Base-by-base conservation (phyloP, 331 rosid genomes). In the Pyrus hybrid region DNA sequence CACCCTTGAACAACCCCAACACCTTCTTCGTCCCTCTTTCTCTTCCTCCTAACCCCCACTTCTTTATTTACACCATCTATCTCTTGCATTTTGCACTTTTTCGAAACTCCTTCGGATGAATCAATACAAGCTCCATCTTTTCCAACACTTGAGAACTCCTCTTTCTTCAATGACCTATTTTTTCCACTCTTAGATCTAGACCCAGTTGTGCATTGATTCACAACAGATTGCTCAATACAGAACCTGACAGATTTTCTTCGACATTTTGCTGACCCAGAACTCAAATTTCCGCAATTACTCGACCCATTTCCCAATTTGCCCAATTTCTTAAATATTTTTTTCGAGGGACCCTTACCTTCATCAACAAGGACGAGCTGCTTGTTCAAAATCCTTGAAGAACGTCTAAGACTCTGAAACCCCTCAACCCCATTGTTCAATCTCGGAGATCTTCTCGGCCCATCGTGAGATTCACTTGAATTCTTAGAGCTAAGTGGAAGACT, bases 11-110 rank as follows among this genome's bases (percentile, higher is more conserved):
- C 71, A 21, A 60, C 22, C 73, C 76, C 77, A 65, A 51, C 26
- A 20, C 35, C 85, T 29, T 72, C 51, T 21, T 80, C 80, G 10
- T 79, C 85, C 43, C 81, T 79, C 84, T 93, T 91, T 74, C 91
- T 85, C 85, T 85, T 87, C 68, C 76, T 67, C 43, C 68, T 29
- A 73, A 32, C 77, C 67, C 25, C 65, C 56, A 54, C 77, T 57
- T 74, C 78, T 45, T 62, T 60, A 41, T 81, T 28, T 53, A 70
- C 33, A 16, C 67, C 77, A 3, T 51, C 77, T 16, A 67, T 62
- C 33, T 58, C 56, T 35, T 32, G 21, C 8, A 20, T 33, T 67
- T 35, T 69, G 18, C 49, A 47, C 58, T 58, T 66, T 6, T 11
- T 66, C 51, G 10, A 7, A 47, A 61, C 30, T 4, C 18, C 12